Base-by-base conservation (phyloP, 192 early-diverging fungal species). In the Fimicolochytrium jonesii region DNA sequence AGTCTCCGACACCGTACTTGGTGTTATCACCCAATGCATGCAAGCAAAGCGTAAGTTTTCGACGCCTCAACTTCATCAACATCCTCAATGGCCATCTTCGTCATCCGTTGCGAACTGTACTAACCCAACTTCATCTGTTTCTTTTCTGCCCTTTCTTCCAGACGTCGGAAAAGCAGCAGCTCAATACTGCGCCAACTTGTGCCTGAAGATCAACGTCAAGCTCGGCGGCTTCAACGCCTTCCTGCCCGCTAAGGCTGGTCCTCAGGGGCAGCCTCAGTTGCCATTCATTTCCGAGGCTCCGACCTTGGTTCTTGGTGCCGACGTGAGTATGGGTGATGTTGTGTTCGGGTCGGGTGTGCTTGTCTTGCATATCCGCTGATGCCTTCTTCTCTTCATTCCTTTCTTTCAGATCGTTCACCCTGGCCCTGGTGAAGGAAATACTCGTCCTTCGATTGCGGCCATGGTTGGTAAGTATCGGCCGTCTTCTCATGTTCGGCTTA, bases 11-110 rank as follows among this genome's bases (percentile, higher is more conserved):
- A 91, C 89, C 0, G 82, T 86, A 30, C 73, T 91, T 26, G 91
- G 90, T n/a, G 60, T 94, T 46, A 79, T 89, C 11, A 93, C 92
- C n/a, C 94, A 97, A 77, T 92, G 91, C 74, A 76, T 94, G 60
- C 87, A 84, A 53, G 68, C 75, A 25, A 85, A 73, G 63, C 81
- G 67, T 69, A 45, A 36, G 67, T 66, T 0, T 11, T 41, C n/a
- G n/a, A n/a, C n/a, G n/a, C n/a, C n/a, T n/a, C n/a, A n/a, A n/a
- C n/a, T n/a, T 9, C 10, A 20, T 13, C n/a, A 55, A 13, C 11
- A 9, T 47, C 10, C 26, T 13, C 39, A 55, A 36, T n/a, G n/a
- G n/a, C n/a, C n/a, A n/a, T n/a, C n/a, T n/a, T n/a, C n/a, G n/a
- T n/a, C n/a, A 18, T 49, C 10, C 49, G 25, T 29, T 46, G 41